Evolutionary conservation across 2,329 filamentous ascomycete species (phyloP).

Genomic region (Raffaelea arxii): DNA sequence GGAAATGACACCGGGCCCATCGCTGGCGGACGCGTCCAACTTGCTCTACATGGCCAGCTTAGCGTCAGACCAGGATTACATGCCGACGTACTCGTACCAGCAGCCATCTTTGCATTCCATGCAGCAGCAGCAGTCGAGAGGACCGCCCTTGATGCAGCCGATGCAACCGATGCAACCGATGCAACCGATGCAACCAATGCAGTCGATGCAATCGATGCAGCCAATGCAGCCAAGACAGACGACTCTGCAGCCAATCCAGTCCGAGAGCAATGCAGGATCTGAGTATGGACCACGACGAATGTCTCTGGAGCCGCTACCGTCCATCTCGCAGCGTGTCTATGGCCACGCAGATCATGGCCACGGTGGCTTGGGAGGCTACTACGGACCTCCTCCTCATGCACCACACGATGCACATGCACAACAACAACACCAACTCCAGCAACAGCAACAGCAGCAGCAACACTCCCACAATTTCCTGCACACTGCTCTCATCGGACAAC

Average conservation of each 20-base stretch:
- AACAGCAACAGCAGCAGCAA: constrained; percentile 5
- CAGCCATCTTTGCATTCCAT: not conserved
- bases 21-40: constrained; percentile 1
- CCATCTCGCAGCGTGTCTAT: not conserved
- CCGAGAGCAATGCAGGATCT: no score
- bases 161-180: constrained; percentile 1
- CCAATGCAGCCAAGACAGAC: no score
- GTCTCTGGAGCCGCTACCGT: constrained; percentile 6
- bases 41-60: constrained; percentile 10
- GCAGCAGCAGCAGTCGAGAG: constrained; percentile 5
- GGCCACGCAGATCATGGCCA: constrained; percentile 3
- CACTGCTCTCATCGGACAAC: constrained; percentile 11
- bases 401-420: constrained; percentile 6
- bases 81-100: constrained; percentile 1
- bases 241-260: not conserved
- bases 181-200: not conserved
- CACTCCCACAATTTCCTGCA: constrained; percentile 8
- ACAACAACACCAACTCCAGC: not conserved
- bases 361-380: constrained; percentile 11
- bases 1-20: not conserved
- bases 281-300: constrained; percentile 5
- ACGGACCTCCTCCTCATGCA: no score
- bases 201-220: no score
- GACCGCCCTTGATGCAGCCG: constrained; percentile 2
- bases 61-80: constrained; percentile 9